Base-by-base conservation (phyloP, 441 rosid genomes). In the Euphorbia corollata region DNA sequence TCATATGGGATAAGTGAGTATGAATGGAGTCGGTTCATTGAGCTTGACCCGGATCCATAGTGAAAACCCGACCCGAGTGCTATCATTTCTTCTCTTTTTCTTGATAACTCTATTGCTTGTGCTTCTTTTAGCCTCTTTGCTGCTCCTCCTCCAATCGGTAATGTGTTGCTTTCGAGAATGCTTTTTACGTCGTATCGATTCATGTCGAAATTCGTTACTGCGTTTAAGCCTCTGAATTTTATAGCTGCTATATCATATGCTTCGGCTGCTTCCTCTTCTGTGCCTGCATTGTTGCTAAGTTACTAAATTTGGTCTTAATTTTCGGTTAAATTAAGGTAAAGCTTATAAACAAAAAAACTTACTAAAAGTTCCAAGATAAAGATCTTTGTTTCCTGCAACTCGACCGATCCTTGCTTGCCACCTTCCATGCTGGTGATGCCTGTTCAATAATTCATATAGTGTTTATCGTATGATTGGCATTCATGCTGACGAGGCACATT, bases 331-430 rank as follows among this genome's bases (percentile, higher is more conserved):
- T 47, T 47, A 43, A 6, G 2, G 50, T 39, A 47, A 3, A 15
- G 9, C 51, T 5, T 30, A 19, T 50, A 1, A 51, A 61, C 22
- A 24, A 2, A 63, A 59, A 27, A 55, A 69, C 97, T 84, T 82
- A 91, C 99, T 89, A 78, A 94, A 94, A 24, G 99, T 94, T 81
- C 99, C 99, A n/a, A 94, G 67, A 77, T 94, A 94, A 62, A 94
- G 97, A 82, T 94, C 99, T 79, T 94, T 94, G 84, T 94, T 94
- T 67, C 99, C 99, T 4, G 99, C 99, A 65, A 94, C 97, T 74
- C 99, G 80, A 12, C 97, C 96, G 22, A 91, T 93, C 77, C 98
- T 87, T 18, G 98, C 98, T 73, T 92, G 98, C 98, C 98, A 92
- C 80, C 98, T 83, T 66, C 98, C 98, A 79, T 93, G 97, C 68